Percentiles rank a stretch among this genome's conserved stretches.
Evolutionary conservation across 257 asterid species (phyloP).

Genomic region (Solanum lignicaule): DNA sequence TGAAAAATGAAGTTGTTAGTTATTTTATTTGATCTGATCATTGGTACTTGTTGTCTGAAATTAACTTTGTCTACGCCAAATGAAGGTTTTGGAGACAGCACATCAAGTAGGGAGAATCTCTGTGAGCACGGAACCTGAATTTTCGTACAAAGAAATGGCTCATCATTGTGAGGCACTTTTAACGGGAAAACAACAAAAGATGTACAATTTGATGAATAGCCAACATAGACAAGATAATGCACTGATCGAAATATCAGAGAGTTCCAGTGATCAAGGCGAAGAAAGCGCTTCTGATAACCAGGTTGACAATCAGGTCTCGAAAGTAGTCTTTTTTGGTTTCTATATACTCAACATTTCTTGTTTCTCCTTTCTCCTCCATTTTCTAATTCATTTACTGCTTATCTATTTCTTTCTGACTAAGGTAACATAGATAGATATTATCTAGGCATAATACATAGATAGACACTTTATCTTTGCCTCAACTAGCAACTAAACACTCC

Average conservation of each 20-base stretch:
- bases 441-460: neutral
- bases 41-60: neutral
- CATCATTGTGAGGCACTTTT: slow-evolving; percentile 56
- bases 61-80: neutral
- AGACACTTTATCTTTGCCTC: neutral
- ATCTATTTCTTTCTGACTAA: neutral
- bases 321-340: slow-evolving; percentile 20
- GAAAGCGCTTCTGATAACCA: slow-evolving; percentile 14
- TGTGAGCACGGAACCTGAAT: slow-evolving; percentile 47
- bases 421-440: neutral
- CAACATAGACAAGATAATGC: slow-evolving; percentile 33
- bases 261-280: slow-evolving; percentile 22
- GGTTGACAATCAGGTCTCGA: slow-evolving; percentile 9
- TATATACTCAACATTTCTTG: neutral
- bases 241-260: slow-evolving; percentile 35
- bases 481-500: neutral
- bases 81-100: slow-evolving; percentile 72
- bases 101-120: slow-evolving; percentile 73
- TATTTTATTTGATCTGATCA: neutral
- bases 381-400: neutral
- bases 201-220: slow-evolving; percentile 50
- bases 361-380: neutral
- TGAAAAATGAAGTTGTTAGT: neutral
- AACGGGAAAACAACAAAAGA: slow-evolving; percentile 77
- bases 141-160: slow-evolving; percentile 75